Evolutionary conservation across 177 flowering plant species (phyloP).

Genomic region (Vitis hybrid): DNA sequence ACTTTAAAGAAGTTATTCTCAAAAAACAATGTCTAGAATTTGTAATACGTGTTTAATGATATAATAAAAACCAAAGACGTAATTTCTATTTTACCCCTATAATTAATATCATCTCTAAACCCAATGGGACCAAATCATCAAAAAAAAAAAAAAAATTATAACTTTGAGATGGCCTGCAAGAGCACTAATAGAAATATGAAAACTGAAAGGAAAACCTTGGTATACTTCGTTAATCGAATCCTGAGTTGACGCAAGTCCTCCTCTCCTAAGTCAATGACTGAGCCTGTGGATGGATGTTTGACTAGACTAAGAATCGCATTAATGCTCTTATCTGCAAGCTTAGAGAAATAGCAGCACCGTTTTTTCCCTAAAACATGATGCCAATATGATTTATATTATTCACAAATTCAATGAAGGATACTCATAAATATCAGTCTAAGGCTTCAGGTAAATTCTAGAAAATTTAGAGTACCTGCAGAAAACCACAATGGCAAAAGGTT

Average conservation of each 20-base stretch:
- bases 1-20: neutral
- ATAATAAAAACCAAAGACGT: neutral
- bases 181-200: neutral
- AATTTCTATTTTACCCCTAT: neutral
- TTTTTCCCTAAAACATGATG: conserved; percentile 44
- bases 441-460: neutral
- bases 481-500: conserved; percentile 69
- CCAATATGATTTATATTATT: conserved; percentile 2
- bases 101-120: neutral
- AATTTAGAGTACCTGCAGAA: conserved; percentile 49
- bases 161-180: neutral
- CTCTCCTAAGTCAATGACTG: conserved; percentile 18
- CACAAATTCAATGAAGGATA: neutral
- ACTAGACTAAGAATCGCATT: conserved; percentile 26
- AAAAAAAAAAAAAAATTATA: neutral
- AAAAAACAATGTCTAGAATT: neutral
- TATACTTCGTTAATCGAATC: conserved; percentile 61
- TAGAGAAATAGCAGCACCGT: conserved; percentile 44
- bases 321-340: conserved; percentile 47
- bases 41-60: neutral
- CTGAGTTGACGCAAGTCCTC: conserved; percentile 28
- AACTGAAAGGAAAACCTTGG: conserved; percentile 41
- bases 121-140: neutral
- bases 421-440: neutral
- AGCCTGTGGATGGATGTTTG: conserved; percentile 17